Conservation (phyloP, 2,329 filamentous ascomycete genomes). For the Akanthomyces lecanii region DNA sequence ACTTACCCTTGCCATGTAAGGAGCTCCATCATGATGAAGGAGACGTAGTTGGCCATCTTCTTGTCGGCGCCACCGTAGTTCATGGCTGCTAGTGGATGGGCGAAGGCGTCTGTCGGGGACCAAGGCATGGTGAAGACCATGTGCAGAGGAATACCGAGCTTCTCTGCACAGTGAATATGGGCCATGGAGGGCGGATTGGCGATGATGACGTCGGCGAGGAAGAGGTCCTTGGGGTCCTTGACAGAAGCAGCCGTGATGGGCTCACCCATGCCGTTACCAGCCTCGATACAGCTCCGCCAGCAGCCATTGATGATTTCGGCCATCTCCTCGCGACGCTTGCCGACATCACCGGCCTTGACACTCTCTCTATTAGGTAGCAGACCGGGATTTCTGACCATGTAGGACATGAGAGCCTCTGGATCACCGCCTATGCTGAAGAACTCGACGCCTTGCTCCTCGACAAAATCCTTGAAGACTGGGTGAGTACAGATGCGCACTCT, state of each 20-base stretch:
- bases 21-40: slow-evolving; percentile 65
- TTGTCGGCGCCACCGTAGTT: slow-evolving; percentile 56
- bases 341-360: slow-evolving; percentile 34
- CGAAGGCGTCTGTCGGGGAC: slow-evolving; percentile 64
- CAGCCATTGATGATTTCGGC: slow-evolving; percentile 34
- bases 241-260: slow-evolving; percentile 27
- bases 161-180: slow-evolving; percentile 49
- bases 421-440: slow-evolving; percentile 57
- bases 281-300: slow-evolving; percentile 36
- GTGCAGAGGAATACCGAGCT: slow-evolving; percentile 45
- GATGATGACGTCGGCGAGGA: slow-evolving; percentile 52
- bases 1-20: slow-evolving; percentile 66
- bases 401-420: slow-evolving; percentile 44
- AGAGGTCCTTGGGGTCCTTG: slow-evolving; percentile 32
- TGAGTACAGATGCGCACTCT: slow-evolving; percentile 56
- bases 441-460: slow-evolving; percentile 48
- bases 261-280: slow-evolving; percentile 30
- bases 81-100: slow-evolving; percentile 62
- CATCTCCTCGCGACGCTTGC: slow-evolving; percentile 33
- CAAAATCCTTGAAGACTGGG: slow-evolving; percentile 48
- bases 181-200: slow-evolving; percentile 51
- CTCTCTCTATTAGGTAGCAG: slow-evolving; percentile 34
- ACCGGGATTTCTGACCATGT: slow-evolving; percentile 39
- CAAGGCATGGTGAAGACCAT: slow-evolving; percentile 64
- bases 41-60: slow-evolving; percentile 62